phyloP scores from a whole-genome alignment of 257 asterid genomes.

The Eustoma russellianum region DNA sequence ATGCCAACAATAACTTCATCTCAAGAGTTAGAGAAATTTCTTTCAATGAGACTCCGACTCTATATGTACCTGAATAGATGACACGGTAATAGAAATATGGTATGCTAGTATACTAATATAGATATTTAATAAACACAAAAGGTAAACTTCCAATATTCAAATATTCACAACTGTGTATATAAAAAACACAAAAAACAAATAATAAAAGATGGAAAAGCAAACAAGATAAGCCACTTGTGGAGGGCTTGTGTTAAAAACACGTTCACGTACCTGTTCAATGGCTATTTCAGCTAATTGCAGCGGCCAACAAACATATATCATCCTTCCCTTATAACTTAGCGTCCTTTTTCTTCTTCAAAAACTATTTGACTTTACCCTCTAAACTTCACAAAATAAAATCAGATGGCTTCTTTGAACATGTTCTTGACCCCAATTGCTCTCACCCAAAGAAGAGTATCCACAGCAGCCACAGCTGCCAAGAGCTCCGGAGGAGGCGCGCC shows the following conservation, averaged over 20 bases:
- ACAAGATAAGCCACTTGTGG: constrained; percentile 80
- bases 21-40: too few species aligned
- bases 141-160: too few species aligned
- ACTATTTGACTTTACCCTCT: neutral
- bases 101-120: too few species aligned
- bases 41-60: too few species aligned
- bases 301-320: neutral
- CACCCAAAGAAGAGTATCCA: constrained; percentile 44
- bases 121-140: too few species aligned
- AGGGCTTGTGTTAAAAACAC: constrained; percentile 52
- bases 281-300: constrained; percentile 1
- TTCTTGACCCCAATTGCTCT: constrained; percentile 41
- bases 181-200: too few species aligned
- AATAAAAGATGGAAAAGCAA: constrained; percentile 2
- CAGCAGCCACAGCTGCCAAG: constrained; percentile 61
- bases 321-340: neutral
- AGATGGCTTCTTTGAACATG: constrained; percentile 67
- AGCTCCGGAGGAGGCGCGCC: constrained; percentile 44
- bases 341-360: neutral
- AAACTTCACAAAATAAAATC: neutral
- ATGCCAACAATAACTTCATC: too few species aligned
- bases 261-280: constrained; percentile 16
- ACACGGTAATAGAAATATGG: too few species aligned
- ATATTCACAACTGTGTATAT: too few species aligned
- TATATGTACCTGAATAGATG: too few species aligned